A percentile compares a stretch with the other conserved stretches of the same genome.
These are phyloP conservation scores for Leptographium radiaticola DNA, from an alignment of 2,329 filamentous ascomycete genomes.

Conservation along the genomic window DNA sequence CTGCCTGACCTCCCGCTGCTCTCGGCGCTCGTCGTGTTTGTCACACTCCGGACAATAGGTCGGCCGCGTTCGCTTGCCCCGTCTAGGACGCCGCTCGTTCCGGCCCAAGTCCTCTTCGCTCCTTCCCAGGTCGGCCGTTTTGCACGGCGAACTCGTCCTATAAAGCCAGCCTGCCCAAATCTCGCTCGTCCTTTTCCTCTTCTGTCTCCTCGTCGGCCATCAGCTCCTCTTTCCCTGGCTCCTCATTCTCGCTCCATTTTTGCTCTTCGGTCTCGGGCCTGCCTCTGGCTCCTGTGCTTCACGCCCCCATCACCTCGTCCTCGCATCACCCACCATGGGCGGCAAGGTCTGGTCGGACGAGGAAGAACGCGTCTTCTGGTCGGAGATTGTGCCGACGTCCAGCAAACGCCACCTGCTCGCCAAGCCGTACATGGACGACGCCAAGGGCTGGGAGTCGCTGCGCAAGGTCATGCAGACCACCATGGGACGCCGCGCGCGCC, in stretches of 20 bases:
- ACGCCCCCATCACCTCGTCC: not conserved
- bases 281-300: no score
- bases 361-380: constrained; percentile 39
- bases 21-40: no score
- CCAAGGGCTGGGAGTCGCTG: constrained; percentile 13
- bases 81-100: not conserved
- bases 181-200: not conserved
- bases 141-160: not conserved
- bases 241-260: not conserved
- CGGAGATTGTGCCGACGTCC: constrained; percentile 15
- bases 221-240: no score
- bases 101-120: not conserved
- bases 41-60: no score
- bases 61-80: not conserved
- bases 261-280: constrained; percentile 5
- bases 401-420: constrained; percentile 13
- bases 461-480: constrained; percentile 10
- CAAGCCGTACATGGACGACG: constrained; percentile 1
- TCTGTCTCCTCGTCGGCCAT: not conserved
- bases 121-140: not conserved
- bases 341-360: constrained; percentile 34
- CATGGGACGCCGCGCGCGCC: constrained; percentile 12
- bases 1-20: no score
- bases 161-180: no score
- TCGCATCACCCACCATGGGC: constrained; percentile 25